Evolutionary conservation across 1,139 yeast genomes (phyloP).

Genomic region (Candida sp.): DNA sequence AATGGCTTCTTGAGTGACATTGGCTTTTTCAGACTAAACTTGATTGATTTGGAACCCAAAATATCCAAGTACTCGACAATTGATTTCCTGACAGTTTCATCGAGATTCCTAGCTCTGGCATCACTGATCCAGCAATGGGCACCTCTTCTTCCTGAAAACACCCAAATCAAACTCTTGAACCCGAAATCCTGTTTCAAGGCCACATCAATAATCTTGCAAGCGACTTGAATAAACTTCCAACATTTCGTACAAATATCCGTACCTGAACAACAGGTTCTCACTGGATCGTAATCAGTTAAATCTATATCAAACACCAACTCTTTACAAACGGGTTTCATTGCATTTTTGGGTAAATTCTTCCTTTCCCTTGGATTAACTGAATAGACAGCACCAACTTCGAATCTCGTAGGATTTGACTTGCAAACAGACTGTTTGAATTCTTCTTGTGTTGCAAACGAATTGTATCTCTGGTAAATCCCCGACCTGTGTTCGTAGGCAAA

Average conservation of each 20-base stretch:
- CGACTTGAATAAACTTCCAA: conserved; percentile 93
- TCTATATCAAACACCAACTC: conserved; percentile 97
- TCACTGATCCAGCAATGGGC: conserved; percentile 99
- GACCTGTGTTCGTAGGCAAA: conserved; percentile 87
- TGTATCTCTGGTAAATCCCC: conserved; percentile 88
- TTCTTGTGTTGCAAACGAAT: conserved; percentile 62
- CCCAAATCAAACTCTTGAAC: conserved; percentile 85
- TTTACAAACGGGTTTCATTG: conserved; percentile 77
- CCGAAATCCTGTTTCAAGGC: conserved; percentile 89
- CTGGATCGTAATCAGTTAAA: conserved; percentile 92
- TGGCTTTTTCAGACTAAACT: conserved; percentile 25
- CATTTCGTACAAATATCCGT: conserved; percentile 85
- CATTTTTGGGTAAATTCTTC: conserved; percentile 72
- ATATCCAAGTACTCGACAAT: conserved; percentile 84
- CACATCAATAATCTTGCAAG: conserved; percentile 68
- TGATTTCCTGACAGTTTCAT: conserved; percentile 71
- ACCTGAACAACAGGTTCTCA: conserved; percentile 90
- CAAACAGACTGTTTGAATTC: conserved; percentile 78
- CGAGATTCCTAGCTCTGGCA: conserved; percentile 67
- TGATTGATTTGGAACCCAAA: conserved; percentile 48
- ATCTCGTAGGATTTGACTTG: conserved; percentile 79
- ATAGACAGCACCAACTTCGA: conserved; percentile 94
- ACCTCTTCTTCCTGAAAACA: conserved; percentile 98
- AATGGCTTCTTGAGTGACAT: conserved; percentile 70
- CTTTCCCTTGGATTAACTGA: conserved; percentile 83